Evolutionary conservation across 106 monocot species (phyloP).

Genomic region (Dendrobium chrysotoxum): DNA sequence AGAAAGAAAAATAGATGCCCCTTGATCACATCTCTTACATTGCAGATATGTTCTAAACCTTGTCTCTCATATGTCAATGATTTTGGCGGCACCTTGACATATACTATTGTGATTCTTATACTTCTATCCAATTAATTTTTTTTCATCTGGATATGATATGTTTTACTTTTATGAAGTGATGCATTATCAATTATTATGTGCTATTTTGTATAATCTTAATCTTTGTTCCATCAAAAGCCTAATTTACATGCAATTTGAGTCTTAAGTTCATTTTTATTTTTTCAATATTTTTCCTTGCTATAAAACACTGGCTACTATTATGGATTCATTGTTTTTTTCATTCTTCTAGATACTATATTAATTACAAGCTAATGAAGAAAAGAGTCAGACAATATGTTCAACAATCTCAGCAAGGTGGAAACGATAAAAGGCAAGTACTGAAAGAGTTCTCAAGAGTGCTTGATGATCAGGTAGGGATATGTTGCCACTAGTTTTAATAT

Average conservation of each 20-base stretch:
- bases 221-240: neutral
- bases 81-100: neutral
- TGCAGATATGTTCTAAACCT: no score
- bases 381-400: constrained; percentile 70
- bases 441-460: constrained; percentile 92
- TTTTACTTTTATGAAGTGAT: neutral
- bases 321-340: neutral
- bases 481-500: no score
- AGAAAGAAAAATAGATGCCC: no score
- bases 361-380: constrained; percentile 98
- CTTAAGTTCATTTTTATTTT: constrained; percentile 5
- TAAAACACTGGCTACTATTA: neutral
- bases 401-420: constrained; percentile 37
- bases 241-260: neutral
- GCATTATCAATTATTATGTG: neutral
- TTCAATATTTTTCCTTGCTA: neutral
- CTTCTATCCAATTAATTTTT: neutral
- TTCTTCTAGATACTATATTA: constrained; percentile 73
- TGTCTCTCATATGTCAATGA: neutral
- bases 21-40: no score
- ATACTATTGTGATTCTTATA: neutral
- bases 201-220: neutral
- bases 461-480: constrained; percentile 66
- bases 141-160: no score
- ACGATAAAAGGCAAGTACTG: constrained; percentile 53